A percentile compares a stretch with the other conserved stretches of the same genome.
Conservation (phyloP, 257 asterid species). For the Scutellaria galericulata region DNA sequence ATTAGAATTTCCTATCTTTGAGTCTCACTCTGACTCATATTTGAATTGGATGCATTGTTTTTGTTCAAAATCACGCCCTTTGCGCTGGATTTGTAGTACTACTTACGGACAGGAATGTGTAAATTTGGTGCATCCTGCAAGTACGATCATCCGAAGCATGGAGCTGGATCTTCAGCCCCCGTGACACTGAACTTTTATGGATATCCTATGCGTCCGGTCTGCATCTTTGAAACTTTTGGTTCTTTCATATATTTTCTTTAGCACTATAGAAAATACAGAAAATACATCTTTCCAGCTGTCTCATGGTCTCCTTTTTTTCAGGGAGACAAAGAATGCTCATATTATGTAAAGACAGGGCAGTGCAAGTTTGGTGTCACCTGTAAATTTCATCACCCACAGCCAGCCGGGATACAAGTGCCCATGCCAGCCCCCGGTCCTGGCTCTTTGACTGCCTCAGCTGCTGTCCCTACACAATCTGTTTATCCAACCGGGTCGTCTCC, state of each 20-base stretch:
- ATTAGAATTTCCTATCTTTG: constrained; percentile 9
- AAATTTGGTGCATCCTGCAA: constrained; percentile 95
- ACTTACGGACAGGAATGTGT: constrained; percentile 90
- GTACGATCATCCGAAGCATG: constrained; percentile 92
- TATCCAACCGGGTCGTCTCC: constrained; percentile 70
- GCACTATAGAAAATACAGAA: constrained; percentile 8
- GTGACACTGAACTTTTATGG: constrained; percentile 69
- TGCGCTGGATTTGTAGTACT: constrained; percentile 65
- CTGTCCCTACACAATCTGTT: constrained; percentile 55
- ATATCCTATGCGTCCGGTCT: constrained; percentile 89
- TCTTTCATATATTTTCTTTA: constrained; percentile 21
- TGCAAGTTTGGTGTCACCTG: constrained; percentile 95
- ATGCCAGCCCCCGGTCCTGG: constrained; percentile 60
- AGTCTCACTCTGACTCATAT: constrained; percentile 18
- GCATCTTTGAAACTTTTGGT: constrained; percentile 34
- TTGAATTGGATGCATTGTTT: constrained; percentile 13
- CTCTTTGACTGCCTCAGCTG: constrained; percentile 57
- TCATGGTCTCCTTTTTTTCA: constrained; percentile 45
- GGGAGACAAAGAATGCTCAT: constrained; percentile 97
- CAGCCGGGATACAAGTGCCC: constrained; percentile 61
- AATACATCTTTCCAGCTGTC: constrained; percentile 34
- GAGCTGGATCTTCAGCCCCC: constrained; percentile 67
- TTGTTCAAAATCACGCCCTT: constrained; percentile 33
- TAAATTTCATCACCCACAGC: constrained; percentile 97
- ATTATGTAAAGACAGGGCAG: constrained; percentile 81